Conservation (phyloP, 805 yeast species). For the Zygosaccharomyces rouxii region DNA sequence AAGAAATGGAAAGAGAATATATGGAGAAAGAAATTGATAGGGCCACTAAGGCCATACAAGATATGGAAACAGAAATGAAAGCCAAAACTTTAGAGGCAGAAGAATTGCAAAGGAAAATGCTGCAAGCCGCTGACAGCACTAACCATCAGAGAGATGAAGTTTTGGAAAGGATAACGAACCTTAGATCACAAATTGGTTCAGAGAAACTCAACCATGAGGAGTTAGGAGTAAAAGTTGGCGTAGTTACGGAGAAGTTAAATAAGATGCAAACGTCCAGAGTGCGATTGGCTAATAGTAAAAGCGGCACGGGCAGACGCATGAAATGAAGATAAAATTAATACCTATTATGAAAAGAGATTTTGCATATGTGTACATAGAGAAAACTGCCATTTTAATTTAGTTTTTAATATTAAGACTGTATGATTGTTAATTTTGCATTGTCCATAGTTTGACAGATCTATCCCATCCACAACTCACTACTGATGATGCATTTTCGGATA, state of each 20-base stretch:
- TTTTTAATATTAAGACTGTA: background rate
- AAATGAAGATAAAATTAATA: slow-evolving; percentile 10
- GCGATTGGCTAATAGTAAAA: slow-evolving; percentile 19
- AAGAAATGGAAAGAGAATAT: slow-evolving; percentile 57
- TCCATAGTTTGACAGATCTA: slow-evolving; percentile 67
- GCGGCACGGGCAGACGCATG: slow-evolving; percentile 11
- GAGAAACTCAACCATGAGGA: slow-evolving; percentile 14
- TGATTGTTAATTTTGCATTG: slow-evolving; percentile 4
- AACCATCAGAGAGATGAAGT: slow-evolving; percentile 7
- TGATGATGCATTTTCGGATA: slow-evolving; percentile 39
- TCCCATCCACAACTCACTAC: slow-evolving; percentile 82
- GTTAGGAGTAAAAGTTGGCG: slow-evolving; percentile 16
- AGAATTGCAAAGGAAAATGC: slow-evolving; percentile 16
- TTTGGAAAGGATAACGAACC: slow-evolving; percentile 10
- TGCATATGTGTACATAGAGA: background rate
- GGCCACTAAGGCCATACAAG: slow-evolving; percentile 47
- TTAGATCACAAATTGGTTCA: slow-evolving; percentile 14
- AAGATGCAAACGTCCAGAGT: slow-evolving; percentile 26
- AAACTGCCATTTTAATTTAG: background rate
- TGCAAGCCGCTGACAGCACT: slow-evolving; percentile 10
- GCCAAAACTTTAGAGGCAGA: slow-evolving; percentile 13
- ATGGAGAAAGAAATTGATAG: slow-evolving; percentile 55
- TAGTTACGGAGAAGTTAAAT: slow-evolving; percentile 19
- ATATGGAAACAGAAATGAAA: slow-evolving; percentile 37
- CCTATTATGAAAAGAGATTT: background rate